Conservation (phyloP, 345 rosid genomes). For the Toxicodendron radicans region DNA sequence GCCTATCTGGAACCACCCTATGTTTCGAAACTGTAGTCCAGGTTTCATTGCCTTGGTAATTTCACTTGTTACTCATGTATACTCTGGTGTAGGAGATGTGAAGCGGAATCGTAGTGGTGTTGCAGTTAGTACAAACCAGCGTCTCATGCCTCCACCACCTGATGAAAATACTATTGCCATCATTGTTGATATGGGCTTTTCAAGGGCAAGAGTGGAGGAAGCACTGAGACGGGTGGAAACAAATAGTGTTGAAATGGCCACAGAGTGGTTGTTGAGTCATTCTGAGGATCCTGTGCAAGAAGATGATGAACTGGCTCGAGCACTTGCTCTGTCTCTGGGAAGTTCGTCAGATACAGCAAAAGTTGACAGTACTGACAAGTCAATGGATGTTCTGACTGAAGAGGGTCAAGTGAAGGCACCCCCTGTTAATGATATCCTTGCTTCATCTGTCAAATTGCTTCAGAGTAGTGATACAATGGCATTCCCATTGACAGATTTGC, state of each 20-base stretch:
- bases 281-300: slow-evolving; percentile 93
- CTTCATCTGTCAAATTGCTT: slow-evolving; percentile 73
- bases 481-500: slow-evolving; percentile 83
- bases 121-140: slow-evolving; percentile 67
- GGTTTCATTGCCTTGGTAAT: slow-evolving; percentile 72
- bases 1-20: slow-evolving; percentile 81
- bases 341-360: slow-evolving; percentile 85
- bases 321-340: slow-evolving; percentile 93
- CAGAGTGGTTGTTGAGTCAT: slow-evolving; percentile 91
- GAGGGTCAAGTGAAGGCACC: slow-evolving; percentile 61
- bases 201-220: slow-evolving; percentile 95
- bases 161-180: slow-evolving; percentile 85
- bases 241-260: slow-evolving; percentile 97
- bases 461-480: slow-evolving; percentile 72
- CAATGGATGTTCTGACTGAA: slow-evolving; percentile 50
- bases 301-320: slow-evolving; percentile 96
- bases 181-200: slow-evolving; percentile 96
- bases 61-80: slow-evolving; percentile 73
- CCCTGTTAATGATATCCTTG: slow-evolving; percentile 85
- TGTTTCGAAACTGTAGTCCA: slow-evolving; percentile 79
- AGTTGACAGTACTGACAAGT: slow-evolving; percentile 67
- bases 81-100: slow-evolving; percentile 87
- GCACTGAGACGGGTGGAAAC: slow-evolving; percentile 90
- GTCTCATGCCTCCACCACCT: slow-evolving; percentile 78
- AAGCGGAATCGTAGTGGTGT: slow-evolving; percentile 68